phyloP scores from a whole-genome alignment of 2,329 filamentous ascomycete species.

The Emmonsiellopsis sp. region DNA sequence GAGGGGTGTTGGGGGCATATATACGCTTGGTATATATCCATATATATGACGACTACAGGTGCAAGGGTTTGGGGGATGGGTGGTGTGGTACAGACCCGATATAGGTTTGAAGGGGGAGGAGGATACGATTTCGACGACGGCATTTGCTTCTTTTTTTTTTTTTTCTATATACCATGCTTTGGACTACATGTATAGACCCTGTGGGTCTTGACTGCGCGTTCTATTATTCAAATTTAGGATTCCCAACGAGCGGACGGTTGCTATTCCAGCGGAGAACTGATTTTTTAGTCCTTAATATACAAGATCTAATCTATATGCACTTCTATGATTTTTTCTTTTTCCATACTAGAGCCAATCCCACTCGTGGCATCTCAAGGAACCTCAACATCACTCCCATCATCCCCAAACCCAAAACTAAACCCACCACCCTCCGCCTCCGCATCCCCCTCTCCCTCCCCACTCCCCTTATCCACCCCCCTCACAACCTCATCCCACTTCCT shows the following conservation, averaged over 20 bases:
- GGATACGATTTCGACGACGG: no score
- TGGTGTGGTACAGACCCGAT: no score
- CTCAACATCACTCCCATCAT: constrained; percentile 46
- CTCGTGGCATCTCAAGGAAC: constrained; percentile 28
- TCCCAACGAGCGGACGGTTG: no score
- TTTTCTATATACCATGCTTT: no score
- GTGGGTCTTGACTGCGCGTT: no score
- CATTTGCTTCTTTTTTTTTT: no score
- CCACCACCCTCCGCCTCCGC: constrained; percentile 29
- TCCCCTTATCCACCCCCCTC: constrained; percentile 39
- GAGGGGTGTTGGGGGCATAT: background rate
- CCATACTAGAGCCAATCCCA: background rate
- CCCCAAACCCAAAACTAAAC: constrained; percentile 58
- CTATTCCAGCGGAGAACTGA: no score
- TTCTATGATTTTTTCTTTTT: background rate
- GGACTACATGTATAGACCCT: no score
- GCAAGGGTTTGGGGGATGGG: background rate
- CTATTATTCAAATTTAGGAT: no score
- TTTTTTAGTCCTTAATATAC: no score
- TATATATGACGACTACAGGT: background rate
- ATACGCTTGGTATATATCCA: background rate
- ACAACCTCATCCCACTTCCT: constrained; percentile 80
- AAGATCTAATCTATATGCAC: background rate
- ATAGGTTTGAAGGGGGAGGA: no score
- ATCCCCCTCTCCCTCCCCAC: constrained; percentile 29